Evolutionary conservation across 2,329 filamentous ascomycete species (phyloP).

Genomic region (Hypoxylon sp.): DNA sequence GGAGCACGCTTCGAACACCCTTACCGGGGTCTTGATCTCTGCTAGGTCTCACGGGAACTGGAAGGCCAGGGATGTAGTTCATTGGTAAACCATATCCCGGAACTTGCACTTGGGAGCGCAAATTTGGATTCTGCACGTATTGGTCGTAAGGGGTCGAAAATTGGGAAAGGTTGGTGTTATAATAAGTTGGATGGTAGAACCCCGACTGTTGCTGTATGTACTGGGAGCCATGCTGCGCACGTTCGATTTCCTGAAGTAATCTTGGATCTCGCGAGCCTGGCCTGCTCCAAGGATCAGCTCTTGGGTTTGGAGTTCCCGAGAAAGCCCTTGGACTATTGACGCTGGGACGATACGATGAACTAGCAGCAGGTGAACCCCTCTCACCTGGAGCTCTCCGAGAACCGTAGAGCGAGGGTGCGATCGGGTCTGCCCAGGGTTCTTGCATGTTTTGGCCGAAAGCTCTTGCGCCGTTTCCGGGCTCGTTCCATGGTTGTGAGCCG

Average conservation of each 20-base stretch:
- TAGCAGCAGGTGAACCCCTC: conserved; percentile 57
- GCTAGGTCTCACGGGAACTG: conserved; percentile 56
- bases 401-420: conserved; percentile 44
- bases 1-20: conserved; percentile 76
- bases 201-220: conserved; percentile 50
- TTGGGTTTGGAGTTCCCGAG: conserved; percentile 51
- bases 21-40: conserved; percentile 72
- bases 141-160: conserved; percentile 57
- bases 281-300: conserved; percentile 57
- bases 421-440: conserved; percentile 55
- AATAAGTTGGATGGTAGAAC: conserved; percentile 57
- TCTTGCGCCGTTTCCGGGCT: conserved; percentile 46
- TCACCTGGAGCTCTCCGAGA: conserved; percentile 59
- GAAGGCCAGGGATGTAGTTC: conserved; percentile 49
- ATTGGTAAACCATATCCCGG: conserved; percentile 55
- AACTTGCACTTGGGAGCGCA: conserved; percentile 55
- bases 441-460: conserved; percentile 49
- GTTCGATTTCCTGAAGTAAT: conserved; percentile 57
- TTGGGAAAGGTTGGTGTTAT: conserved; percentile 56
- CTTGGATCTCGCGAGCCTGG: conserved; percentile 57
- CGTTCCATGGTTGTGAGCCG: conserved; percentile 63
- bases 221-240: conserved; percentile 42
- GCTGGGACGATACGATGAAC: conserved; percentile 50
- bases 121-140: conserved; percentile 56
- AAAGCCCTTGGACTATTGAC: conserved; percentile 54